Conservation (phyloP, 306 rosid genomes). For the Chamaecrista fasciculata region DNA sequence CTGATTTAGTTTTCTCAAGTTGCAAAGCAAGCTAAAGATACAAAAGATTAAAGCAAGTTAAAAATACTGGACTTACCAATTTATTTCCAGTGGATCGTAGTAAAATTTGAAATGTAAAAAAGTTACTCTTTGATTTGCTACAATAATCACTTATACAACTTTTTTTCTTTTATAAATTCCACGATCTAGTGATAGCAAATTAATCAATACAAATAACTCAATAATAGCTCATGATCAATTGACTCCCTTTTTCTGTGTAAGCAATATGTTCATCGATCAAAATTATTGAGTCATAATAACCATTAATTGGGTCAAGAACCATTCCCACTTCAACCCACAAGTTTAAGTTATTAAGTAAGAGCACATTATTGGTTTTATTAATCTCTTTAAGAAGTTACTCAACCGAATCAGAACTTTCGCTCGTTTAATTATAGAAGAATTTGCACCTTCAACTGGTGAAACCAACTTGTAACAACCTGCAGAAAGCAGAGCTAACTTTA, state of each 20-base stretch:
- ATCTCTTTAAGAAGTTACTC: neutral
- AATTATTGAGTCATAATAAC: neutral
- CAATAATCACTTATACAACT: neutral
- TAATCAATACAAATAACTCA: too few species aligned
- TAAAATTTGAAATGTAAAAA: constrained; percentile 3
- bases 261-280: constrained; percentile 3
- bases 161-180: neutral
- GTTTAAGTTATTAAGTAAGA: neutral
- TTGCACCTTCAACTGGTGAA: constrained; percentile 77
- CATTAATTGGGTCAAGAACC: neutral
- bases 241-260: constrained; percentile 1
- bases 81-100: constrained; percentile 5
- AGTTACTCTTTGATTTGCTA: neutral
- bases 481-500: constrained; percentile 30
- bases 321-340: too few species aligned
- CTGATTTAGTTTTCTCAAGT: constrained; percentile 61
- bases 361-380: neutral
- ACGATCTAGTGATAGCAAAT: constrained; percentile 6
- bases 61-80: constrained; percentile 5
- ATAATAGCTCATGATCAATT: neutral
- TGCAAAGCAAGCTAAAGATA: constrained; percentile 40
- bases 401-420: constrained; percentile 18
- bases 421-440: constrained; percentile 4
- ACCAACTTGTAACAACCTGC: constrained; percentile 71
- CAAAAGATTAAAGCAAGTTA: constrained; percentile 9